Percentiles rank a stretch among this genome's conserved stretches.
phyloP scores from a whole-genome alignment of 345 rosid genomes.

The Pistacia vera region DNA sequence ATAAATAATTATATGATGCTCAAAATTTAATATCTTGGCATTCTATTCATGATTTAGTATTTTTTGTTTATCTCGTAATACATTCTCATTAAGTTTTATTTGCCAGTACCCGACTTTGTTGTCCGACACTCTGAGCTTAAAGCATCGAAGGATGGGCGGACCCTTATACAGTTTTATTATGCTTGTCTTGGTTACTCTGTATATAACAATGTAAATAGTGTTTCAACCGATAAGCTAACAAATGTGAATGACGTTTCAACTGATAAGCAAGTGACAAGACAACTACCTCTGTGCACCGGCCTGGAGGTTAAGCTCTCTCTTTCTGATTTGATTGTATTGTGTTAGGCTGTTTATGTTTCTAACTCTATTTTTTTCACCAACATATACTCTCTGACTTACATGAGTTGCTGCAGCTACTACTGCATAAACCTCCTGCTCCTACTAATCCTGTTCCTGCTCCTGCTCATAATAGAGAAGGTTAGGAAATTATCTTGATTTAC shows the following conservation, averaged over 20 bases:
- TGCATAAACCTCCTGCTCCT: slow-evolving; percentile 1
- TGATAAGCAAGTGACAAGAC: slow-evolving; percentile 37
- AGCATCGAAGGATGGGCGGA: slow-evolving; percentile 45
- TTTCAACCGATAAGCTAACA: slow-evolving; percentile 31
- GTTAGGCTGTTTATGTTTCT: background rate
- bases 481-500: background rate
- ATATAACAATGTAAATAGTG: slow-evolving; percentile 36
- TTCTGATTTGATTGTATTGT: background rate
- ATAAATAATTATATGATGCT: background rate
- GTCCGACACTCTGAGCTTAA: slow-evolving; percentile 50
- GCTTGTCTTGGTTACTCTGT: slow-evolving; percentile 70
- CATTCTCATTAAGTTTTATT: slow-evolving; percentile 3
- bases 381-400: background rate
- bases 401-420: slow-evolving; percentile 5
- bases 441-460: background rate
- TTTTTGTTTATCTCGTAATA: background rate
- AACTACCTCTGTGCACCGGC: slow-evolving; percentile 64
- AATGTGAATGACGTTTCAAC: slow-evolving; percentile 39
- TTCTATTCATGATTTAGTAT: background rate
- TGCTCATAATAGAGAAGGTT: slow-evolving; percentile 5
- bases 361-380: background rate
- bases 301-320: slow-evolving; percentile 48
- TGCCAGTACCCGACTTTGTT: slow-evolving; percentile 45
- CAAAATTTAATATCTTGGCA: too few species aligned
- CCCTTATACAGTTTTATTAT: slow-evolving; percentile 52